A percentile compares a stretch with the other conserved stretches of the same genome.
Conservation (phyloP, 1,139 yeast species). For the Geotrichum histeridarum region DNA sequence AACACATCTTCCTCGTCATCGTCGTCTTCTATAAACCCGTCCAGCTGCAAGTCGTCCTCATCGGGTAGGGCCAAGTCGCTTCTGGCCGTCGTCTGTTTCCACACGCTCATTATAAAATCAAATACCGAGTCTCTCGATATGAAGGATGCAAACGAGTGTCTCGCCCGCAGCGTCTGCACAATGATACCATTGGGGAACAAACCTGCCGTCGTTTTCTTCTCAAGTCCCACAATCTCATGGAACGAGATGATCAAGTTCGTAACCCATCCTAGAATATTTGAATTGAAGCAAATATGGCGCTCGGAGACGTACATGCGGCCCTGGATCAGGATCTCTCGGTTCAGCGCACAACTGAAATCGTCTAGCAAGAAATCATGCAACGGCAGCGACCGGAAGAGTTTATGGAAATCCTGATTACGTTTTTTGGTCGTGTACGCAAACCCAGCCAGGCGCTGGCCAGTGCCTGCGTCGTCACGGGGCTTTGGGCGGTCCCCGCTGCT, state of each 20-base stretch:
- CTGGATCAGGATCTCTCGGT: slow-evolving; percentile 83
- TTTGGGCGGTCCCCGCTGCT: slow-evolving; percentile 1
- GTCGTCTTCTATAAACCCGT: not conserved
- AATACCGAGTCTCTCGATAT: slow-evolving; percentile 74
- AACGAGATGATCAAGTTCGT: slow-evolving; percentile 71
- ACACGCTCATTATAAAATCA: slow-evolving; percentile 50
- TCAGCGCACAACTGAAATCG: slow-evolving; percentile 85
- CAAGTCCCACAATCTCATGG: slow-evolving; percentile 66
- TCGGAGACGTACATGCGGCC: slow-evolving; percentile 86
- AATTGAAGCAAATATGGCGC: slow-evolving; percentile 75
- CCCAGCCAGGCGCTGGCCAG: slow-evolving; percentile 25
- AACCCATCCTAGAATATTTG: slow-evolving; percentile 89
- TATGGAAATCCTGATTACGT: slow-evolving; percentile 76
- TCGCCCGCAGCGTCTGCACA: slow-evolving; percentile 59
- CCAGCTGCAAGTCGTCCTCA: not conserved
- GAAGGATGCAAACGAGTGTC: slow-evolving; percentile 78
- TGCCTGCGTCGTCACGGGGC: slow-evolving; percentile 7
- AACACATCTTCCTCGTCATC: slow-evolving; percentile 2
- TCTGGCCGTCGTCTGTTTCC: slow-evolving; percentile 34
- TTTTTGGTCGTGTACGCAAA: slow-evolving; percentile 54
- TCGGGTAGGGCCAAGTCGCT: not conserved
- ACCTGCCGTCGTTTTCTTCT: slow-evolving; percentile 80
- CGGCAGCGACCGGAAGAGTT: slow-evolving; percentile 64
- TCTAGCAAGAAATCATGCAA: slow-evolving; percentile 67
- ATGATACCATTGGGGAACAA: slow-evolving; percentile 86